Conservation (phyloP, 2,329 filamentous ascomycete species). For the Huntiella savannae region DNA sequence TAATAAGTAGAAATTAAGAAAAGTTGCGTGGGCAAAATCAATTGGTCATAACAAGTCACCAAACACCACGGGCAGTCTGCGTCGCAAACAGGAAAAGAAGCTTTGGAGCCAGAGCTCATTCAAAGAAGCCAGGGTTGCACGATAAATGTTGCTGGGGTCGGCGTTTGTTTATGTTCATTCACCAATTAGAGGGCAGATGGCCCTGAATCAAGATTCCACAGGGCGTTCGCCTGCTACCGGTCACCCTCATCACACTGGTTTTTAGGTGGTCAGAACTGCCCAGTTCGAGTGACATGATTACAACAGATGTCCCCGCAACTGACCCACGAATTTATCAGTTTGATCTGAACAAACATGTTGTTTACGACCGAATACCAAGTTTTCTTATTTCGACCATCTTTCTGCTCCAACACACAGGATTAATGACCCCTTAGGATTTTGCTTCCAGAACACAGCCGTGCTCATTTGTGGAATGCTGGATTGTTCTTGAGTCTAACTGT, state of each 20-base stretch:
- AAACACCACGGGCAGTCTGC: background rate
- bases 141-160: background rate
- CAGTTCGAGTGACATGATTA: too few relatives aligned
- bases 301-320: background rate
- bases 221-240: too few relatives aligned
- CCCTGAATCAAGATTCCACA: too few relatives aligned
- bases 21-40: background rate
- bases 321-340: background rate
- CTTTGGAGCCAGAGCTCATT: background rate
- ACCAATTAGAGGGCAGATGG: too few relatives aligned
- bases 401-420: background rate
- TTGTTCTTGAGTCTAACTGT: background rate
- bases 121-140: conserved; percentile 3
- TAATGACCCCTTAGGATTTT: background rate
- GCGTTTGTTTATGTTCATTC: background rate
- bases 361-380: background rate
- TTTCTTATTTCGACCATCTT: background rate
- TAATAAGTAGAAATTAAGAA: background rate
- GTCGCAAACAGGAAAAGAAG: background rate
- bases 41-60: background rate
- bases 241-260: too few relatives aligned
- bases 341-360: background rate
- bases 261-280: too few relatives aligned
- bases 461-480: background rate
- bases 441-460: background rate